A percentile compares a stretch with the other conserved stretches of the same genome.
These are phyloP conservation scores for Fomes fomentarius DNA, from an alignment of 1,284 basidiomycete species.

Conservation along the genomic window DNA sequence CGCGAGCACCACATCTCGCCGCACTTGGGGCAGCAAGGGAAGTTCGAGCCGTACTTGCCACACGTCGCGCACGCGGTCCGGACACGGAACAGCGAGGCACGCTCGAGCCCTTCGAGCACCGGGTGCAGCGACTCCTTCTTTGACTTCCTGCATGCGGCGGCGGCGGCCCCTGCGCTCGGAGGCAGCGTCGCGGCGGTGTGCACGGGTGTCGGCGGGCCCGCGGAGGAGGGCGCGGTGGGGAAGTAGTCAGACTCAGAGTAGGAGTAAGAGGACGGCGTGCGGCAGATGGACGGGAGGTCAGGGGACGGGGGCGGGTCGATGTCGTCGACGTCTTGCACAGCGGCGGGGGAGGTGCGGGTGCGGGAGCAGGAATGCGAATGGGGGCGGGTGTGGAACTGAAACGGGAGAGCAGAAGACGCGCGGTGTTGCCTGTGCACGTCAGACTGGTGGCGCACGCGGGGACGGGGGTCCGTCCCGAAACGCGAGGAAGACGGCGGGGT, in stretches of 20 bases:
- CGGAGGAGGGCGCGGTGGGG: conserved; percentile 31
- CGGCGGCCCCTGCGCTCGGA: not conserved
- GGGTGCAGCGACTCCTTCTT: conserved; percentile 42
- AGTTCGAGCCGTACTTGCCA: conserved; percentile 58
- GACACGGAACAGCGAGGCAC: conserved; percentile 53
- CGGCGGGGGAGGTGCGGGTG: not conserved
- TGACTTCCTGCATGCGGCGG: not conserved
- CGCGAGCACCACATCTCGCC: conserved; percentile 72
- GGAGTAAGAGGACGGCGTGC: conserved; percentile 34
- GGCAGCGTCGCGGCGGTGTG: conserved; percentile 19
- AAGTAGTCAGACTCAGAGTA: conserved; percentile 35
- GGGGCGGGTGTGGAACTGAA: not conserved
- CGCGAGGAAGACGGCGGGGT: not conserved
- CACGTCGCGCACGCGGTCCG: conserved; percentile 58
- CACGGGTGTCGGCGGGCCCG: conserved; percentile 29
- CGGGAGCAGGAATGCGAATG: not conserved
- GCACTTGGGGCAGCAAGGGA: conserved; percentile 68
- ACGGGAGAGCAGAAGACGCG: not conserved
- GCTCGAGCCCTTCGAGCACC: conserved; percentile 58
- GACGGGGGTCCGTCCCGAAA: not conserved
- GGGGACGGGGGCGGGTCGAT: conserved; percentile 25
- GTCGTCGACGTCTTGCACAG: not conserved
- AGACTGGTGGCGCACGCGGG: conserved; percentile 6
- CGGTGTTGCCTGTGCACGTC: not conserved
- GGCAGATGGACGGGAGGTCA: conserved; percentile 34